phyloP scores from a whole-genome alignment of 768 basidiomycete genomes.

The Chalciporus piperatus region DNA sequence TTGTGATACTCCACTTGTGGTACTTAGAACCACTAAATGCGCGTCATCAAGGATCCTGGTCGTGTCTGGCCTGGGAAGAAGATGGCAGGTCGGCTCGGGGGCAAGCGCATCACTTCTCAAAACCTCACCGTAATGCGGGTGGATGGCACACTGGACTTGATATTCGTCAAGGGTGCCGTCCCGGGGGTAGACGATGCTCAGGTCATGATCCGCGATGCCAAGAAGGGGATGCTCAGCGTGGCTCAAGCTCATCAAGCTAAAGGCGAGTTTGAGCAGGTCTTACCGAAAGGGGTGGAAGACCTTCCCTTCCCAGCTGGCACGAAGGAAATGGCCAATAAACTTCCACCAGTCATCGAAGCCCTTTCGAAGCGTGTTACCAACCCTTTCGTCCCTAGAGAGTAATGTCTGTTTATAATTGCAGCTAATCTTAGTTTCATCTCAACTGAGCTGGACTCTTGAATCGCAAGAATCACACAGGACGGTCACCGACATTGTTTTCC shows the following conservation, averaged over 20 bases:
- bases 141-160: conserved; percentile 79
- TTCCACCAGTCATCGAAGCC: conserved; percentile 67
- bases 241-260: conserved; percentile 65
- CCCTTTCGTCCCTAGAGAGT: conserved; percentile 77
- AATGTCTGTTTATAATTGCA: conserved; percentile 21
- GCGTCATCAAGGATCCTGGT: conserved; percentile 75
- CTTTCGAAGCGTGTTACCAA: conserved; percentile 71
- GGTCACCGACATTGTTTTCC: too few relatives aligned
- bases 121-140: conserved; percentile 89
- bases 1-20: conserved; percentile 18
- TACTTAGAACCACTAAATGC: neutral
- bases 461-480: too few relatives aligned
- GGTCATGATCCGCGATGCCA: conserved; percentile 83
- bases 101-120: conserved; percentile 74
- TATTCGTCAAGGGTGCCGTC: conserved; percentile 89
- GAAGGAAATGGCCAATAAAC: conserved; percentile 61
- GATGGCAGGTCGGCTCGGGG: conserved; percentile 95
- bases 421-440: conserved; percentile 4
- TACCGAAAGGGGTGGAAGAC: conserved; percentile 79
- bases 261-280: conserved; percentile 70
- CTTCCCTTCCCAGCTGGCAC: conserved; percentile 95
- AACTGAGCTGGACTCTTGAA: neutral
- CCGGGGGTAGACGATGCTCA: conserved; percentile 89
- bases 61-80: conserved; percentile 97
- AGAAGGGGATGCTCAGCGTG: conserved; percentile 73